Evolutionary conservation across 2,329 filamentous ascomycete species (phyloP).

Genomic region (Phaeoacremonium minimum): DNA sequence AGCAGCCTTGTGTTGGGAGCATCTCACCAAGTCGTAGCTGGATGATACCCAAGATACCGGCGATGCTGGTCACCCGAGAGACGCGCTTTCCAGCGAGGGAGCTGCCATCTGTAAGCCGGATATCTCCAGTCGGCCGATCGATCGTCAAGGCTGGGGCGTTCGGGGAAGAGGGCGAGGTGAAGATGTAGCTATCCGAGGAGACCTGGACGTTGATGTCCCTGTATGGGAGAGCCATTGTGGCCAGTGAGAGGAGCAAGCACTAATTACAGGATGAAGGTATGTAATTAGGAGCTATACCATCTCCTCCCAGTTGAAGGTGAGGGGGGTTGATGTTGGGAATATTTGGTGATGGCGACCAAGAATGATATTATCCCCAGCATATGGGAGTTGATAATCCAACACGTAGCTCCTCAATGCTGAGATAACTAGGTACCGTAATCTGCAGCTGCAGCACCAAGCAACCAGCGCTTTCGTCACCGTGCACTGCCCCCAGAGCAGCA

Average conservation of each 20-base stretch:
- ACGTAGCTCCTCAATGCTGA: too few species aligned
- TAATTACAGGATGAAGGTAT: too few species aligned
- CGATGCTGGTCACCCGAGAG: conserved; percentile 78
- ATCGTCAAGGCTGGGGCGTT: conserved; percentile 83
- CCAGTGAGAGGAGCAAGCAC: too few species aligned
- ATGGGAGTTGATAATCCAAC: too few species aligned
- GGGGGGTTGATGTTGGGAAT: too few species aligned
- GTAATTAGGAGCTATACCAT: too few species aligned
- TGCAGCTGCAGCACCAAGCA: not conserved
- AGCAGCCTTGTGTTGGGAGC: too few species aligned
- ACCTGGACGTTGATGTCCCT: conserved; percentile 97
- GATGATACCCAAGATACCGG: conserved; percentile 90
- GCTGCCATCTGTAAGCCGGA: conserved; percentile 78
- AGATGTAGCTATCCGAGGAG: conserved; percentile 88
- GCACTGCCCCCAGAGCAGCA: not conserved
- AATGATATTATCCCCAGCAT: too few species aligned
- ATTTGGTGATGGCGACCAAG: too few species aligned
- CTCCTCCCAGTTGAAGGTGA: too few species aligned
- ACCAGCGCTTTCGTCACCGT: not conserved
- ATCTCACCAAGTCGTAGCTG: conserved; percentile 81
- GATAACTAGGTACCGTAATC: too few species aligned
- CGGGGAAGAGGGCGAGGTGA: conserved; percentile 91
- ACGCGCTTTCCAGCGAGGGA: conserved; percentile 70
- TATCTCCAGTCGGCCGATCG: conserved; percentile 86
- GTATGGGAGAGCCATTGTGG: conserved; percentile 59